phyloP scores from a whole-genome alignment of 2,329 filamentous ascomycete species.

The Alternaria postmessia region DNA sequence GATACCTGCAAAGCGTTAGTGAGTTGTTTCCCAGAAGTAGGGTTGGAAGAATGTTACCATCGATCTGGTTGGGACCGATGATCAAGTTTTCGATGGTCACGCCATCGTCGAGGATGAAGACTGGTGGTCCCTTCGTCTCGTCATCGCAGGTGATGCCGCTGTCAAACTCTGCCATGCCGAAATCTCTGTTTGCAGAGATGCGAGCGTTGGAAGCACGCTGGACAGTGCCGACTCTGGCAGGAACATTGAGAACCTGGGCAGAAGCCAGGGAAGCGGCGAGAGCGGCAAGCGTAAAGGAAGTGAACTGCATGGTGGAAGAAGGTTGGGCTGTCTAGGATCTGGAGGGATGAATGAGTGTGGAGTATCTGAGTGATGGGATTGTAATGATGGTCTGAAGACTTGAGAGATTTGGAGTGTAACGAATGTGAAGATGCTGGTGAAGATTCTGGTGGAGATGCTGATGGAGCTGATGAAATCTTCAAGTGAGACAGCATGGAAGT shows the following conservation, averaged over 20 bases:
- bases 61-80: background rate
- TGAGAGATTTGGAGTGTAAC: background rate
- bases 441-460: background rate
- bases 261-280: background rate
- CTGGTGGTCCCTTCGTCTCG: background rate
- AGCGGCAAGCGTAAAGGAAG: background rate
- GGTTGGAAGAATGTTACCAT: background rate
- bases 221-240: background rate
- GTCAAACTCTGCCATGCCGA: background rate
- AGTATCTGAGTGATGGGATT: background rate
- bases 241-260: background rate
- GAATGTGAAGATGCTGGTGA: background rate
- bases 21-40: background rate
- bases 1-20: background rate
- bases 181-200: background rate
- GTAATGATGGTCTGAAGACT: too few species aligned
- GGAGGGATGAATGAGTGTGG: rapidly evolving
- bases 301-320: background rate
- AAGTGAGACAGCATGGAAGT: background rate
- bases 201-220: background rate
- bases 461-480: background rate
- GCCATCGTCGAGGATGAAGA: background rate
- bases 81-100: background rate
- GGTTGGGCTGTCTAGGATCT: background rate
- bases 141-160: background rate